Percentiles rank a stretch among this genome's conserved stretches.
phyloP scores from a whole-genome alignment of 2,329 filamentous ascomycete genomes.

The Fusarium globosum region DNA sequence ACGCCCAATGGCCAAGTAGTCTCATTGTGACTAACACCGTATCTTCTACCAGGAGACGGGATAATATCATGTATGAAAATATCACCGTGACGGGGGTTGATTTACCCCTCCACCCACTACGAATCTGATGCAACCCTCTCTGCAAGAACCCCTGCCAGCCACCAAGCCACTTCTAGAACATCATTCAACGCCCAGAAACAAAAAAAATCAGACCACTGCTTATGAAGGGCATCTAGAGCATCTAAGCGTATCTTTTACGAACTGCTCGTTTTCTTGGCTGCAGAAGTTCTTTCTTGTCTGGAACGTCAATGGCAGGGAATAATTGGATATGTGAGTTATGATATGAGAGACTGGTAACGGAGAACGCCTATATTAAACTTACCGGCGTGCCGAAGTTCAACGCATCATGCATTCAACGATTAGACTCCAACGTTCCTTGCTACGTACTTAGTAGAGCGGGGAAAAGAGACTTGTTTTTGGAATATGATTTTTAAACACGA shows the following conservation, averaged over 20 bases:
- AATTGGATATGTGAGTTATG: background rate
- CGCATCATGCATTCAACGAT: slow-evolving; percentile 17
- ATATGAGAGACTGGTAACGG: background rate
- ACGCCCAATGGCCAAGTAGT: background rate
- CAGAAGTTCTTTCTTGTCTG: background rate
- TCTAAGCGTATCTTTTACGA: background rate
- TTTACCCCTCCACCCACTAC: slow-evolving; percentile 25
- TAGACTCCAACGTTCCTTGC: background rate
- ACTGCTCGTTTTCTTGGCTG: background rate
- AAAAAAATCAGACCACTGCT: slow-evolving; percentile 22
- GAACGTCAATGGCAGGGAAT: background rate
- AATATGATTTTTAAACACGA: slow-evolving; percentile 34
- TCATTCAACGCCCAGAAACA: background rate
- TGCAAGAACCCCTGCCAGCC: slow-evolving; percentile 15
- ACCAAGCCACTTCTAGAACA: slow-evolving; percentile 35
- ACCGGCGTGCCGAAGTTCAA: background rate
- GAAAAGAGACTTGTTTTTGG: slow-evolving; percentile 9
- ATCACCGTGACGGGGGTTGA: background rate
- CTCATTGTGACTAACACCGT: background rate
- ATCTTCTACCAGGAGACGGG: background rate
- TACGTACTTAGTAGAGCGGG: slow-evolving; percentile 1
- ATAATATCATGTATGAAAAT: background rate
- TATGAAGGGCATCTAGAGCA: slow-evolving; percentile 5
- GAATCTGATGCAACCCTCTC: slow-evolving; percentile 14
- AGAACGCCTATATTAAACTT: background rate